A percentile compares a stretch with the other conserved stretches of the same genome.
Conservation (phyloP, 2,329 filamentous ascomycete species). For the Fusarium poae region DNA sequence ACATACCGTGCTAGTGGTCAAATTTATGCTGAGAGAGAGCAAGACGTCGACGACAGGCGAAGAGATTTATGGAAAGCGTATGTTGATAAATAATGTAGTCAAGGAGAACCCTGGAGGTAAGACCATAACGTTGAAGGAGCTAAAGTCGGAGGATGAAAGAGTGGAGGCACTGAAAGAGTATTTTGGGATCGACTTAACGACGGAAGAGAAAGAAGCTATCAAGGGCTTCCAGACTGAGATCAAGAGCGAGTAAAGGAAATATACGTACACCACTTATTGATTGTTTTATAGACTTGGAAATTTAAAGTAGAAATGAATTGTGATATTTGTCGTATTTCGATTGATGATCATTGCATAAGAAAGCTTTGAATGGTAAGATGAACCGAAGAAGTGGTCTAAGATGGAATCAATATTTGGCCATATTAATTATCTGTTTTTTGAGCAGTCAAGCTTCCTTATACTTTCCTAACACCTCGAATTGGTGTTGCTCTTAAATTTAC, state of each 20-base stretch:
- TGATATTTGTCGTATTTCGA: background rate
- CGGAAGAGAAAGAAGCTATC: constrained; percentile 65
- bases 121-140: constrained; percentile 61
- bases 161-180: constrained; percentile 63
- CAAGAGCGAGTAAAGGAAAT: constrained; percentile 14
- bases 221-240: constrained; percentile 63
- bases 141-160: constrained; percentile 66
- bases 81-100: constrained; percentile 64
- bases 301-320: background rate
- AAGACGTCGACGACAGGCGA: constrained; percentile 58
- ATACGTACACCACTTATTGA: constrained; percentile 12
- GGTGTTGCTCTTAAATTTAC: constrained; percentile 7
- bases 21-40: constrained; percentile 62
- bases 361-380: background rate
- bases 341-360: background rate
- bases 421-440: background rate
- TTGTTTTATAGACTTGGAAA: background rate
- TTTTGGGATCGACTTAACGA: constrained; percentile 65
- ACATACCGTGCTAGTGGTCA: constrained; percentile 64
- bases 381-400: background rate
- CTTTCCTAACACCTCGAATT: background rate
- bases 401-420: background rate
- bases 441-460: background rate
- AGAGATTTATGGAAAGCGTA: constrained; percentile 65
- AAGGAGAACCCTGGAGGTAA: constrained; percentile 67